Conservation (phyloP, 2,329 filamentous ascomycete species). For the Nemania bipapillata region DNA sequence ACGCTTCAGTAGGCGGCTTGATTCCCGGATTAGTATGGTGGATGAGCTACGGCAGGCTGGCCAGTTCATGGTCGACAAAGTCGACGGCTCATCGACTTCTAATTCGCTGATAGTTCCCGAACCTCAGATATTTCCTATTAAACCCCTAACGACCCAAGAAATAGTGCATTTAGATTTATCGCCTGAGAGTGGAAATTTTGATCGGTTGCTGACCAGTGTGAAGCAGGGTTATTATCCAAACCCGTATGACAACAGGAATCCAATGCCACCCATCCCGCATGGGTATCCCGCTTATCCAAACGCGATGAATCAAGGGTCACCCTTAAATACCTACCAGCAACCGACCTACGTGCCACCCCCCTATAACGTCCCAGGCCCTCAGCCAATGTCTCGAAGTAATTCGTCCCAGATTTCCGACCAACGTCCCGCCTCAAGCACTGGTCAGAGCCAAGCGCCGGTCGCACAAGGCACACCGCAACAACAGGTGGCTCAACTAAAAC, state of each 20-base stretch:
- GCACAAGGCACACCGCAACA: constrained; percentile 70
- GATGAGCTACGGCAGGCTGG: constrained; percentile 40
- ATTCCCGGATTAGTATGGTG: constrained; percentile 50
- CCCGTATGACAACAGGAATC: constrained; percentile 57
- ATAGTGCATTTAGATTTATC: constrained; percentile 65
- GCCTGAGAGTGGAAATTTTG: constrained; percentile 75
- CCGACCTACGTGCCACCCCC: constrained; percentile 57
- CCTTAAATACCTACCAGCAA: constrained; percentile 60
- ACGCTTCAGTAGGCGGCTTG: constrained; percentile 61
- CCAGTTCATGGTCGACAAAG: constrained; percentile 36
- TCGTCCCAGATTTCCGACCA: constrained; percentile 78
- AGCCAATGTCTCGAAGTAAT: constrained; percentile 82
- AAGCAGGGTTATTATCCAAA: constrained; percentile 72
- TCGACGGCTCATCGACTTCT: constrained; percentile 35
- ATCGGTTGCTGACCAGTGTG: constrained; percentile 76
- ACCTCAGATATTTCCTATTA: constrained; percentile 48
- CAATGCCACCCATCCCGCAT: constrained; percentile 49
- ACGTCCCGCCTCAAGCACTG: constrained; percentile 72
- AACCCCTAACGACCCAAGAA: constrained; percentile 41
- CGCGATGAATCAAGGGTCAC: constrained; percentile 55
- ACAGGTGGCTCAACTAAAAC: constrained; percentile 68
- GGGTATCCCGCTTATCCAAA: constrained; percentile 49
- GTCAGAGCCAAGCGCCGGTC: constrained; percentile 68
- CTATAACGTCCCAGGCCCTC: constrained; percentile 55
- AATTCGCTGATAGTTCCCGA: constrained; percentile 44